Base-by-base conservation (phyloP, 106 monocot species). In the Allium fistulosum region DNA sequence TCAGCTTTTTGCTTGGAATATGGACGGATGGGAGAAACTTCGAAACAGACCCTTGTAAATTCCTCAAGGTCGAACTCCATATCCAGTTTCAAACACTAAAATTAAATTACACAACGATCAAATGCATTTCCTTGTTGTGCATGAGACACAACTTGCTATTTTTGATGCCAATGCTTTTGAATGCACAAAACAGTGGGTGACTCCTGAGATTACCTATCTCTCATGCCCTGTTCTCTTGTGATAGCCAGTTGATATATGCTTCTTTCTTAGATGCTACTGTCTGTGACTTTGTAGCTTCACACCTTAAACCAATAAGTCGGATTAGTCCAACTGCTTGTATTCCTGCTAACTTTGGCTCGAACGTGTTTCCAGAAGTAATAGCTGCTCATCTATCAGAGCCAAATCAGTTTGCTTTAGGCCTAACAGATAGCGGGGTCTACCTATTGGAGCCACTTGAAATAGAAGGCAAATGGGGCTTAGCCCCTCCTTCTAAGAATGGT, bases 101-200 rank as follows among this genome's bases (percentile, higher is more conserved):
- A 90, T 94, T 10, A 87, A 94, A 62, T 94, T 94, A 63, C 90
- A 94, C 70, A 83, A 85, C 53, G 83, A 90, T 77, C 87, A 94
- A 77, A 81, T 88, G 17, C 90, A 94, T 53, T 88, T 90, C 75
- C 75, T 94, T 56, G 91, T 67, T 51, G 94, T 91, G 12, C 91
- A 95, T 59, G 88, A 91, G 69, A 95, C 94, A 12, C 88, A 85
- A 63, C 77, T 95, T 58, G 85, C 85, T 26, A 83, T 95, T 48
- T 91, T 81, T 74, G 91, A 95, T 70, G 69, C 88, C 8, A 78
- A 68, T 48, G 87, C 88, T 58, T 65, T 91, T 45, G 87, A 88
- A 12, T 84, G 81, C 57, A 65, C 88, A 9, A 85, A 81, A 64
- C 91, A 91, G 80, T 84, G 84, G 80, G 70, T 69, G 13, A 72